These are phyloP conservation scores for Saururus chinensis DNA, from an alignment of 164 flowering plant genomes.

Conservation along the genomic window DNA sequence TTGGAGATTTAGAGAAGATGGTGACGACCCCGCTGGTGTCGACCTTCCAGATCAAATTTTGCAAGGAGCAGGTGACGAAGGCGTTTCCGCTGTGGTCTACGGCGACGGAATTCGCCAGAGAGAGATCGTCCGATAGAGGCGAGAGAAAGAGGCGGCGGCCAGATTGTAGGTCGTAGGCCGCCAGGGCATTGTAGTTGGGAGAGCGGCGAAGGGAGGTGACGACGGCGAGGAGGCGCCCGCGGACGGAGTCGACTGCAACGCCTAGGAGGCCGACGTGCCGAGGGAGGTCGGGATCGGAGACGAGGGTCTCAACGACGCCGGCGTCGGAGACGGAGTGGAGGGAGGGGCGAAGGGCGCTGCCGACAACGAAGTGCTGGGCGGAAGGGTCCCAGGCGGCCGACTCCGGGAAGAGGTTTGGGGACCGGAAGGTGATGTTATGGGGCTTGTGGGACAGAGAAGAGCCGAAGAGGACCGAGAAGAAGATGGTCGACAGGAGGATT, in stretches of 20 bases:
- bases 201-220: conserved; percentile 28
- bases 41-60: conserved; percentile 64
- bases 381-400: conserved; percentile 53
- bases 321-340: conserved; percentile 59
- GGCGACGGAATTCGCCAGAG: conserved; percentile 52
- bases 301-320: conserved; percentile 42
- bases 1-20: conserved; percentile 44
- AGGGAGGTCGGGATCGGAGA: conserved; percentile 52
- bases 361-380: conserved; percentile 62
- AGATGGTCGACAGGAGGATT: neutral
- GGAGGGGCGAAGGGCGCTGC: conserved; percentile 36
- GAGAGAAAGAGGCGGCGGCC: conserved; percentile 47
- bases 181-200: conserved; percentile 33
- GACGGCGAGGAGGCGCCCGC: conserved; percentile 54
- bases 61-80: conserved; percentile 56
- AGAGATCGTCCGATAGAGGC: conserved; percentile 22
- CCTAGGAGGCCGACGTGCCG: conserved; percentile 38
- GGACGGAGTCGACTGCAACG: conserved; percentile 39
- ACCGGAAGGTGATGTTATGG: conserved; percentile 56
- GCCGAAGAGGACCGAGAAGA: neutral
- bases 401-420: conserved; percentile 62
- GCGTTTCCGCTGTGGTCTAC: conserved; percentile 68
- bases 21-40: conserved; percentile 32
- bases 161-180: conserved; percentile 61
- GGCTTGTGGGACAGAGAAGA: conserved; percentile 19